Base-by-base conservation (phyloP, 2,329 filamentous ascomycete species). In the Hymenoscyphus infarciens region DNA sequence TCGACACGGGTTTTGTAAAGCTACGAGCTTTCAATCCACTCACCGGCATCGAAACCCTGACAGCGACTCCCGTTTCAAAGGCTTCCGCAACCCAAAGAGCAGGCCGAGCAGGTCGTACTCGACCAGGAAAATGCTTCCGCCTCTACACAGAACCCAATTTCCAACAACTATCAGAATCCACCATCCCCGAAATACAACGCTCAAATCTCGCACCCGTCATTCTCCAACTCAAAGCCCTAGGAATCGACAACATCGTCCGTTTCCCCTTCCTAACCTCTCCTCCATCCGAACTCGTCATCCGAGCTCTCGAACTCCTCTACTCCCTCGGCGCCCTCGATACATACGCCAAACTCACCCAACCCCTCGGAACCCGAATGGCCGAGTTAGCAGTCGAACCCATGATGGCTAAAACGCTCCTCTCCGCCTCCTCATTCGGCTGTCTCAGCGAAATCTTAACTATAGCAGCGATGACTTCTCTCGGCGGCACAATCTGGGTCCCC, bases 361-460 rank as follows among this genome's bases (percentile, higher is more conserved):
- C 95, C 0, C 80, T 97, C n/a, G 95, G 95, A 0, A 81, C 86
- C 64, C 85, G 91, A 53, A 97, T 98, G 92, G 94, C 95, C 0
- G 94, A 98, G 74, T 80, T 99, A 53, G 90, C 93, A 0, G 85
- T 98, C 7, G 92, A 97, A 69, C 95, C 95, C 0, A 97, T 97
- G 92, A 95, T 97, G 84, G 91, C 89, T 6, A 96, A 94, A 77
- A 91, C 90, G 0, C 81, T 97, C 4, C 84, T 98, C 8, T 85
- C 87, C 19, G 90, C 93, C 0, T 79, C 85, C 4, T 81, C 83
- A 0, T 96, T 97, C 76, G 82, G 82, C 42, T 97, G 93, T 69
- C 78, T 96, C 13, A 88, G 86, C 72, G 94, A 97, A 75, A 89
- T 98, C 59, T 82, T 98, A 29, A 92, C 88, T 1, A 96, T 98